Evolutionary conservation across 495 filamentous ascomycete species (phyloP).

Genomic region (Podospora appendiculata): DNA sequence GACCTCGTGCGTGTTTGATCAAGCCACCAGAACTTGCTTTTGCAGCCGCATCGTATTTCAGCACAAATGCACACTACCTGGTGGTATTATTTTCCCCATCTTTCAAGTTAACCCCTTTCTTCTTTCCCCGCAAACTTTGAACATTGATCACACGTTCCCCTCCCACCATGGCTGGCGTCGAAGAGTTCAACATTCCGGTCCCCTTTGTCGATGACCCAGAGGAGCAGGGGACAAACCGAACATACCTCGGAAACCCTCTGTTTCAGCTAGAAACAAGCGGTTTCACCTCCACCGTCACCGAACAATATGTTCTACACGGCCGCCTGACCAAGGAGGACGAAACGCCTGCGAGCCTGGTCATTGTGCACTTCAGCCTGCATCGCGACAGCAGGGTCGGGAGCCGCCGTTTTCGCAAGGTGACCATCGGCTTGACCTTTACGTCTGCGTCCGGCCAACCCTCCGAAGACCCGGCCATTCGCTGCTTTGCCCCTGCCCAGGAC

Average conservation of each 20-base stretch:
- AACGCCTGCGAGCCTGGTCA: background rate
- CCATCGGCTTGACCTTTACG: background rate
- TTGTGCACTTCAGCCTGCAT: slow-evolving; percentile 2
- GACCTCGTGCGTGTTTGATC: too few species aligned
- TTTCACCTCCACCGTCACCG: slow-evolving; percentile 1
- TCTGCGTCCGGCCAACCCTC: background rate
- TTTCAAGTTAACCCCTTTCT: too few species aligned
- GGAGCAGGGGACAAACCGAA: slow-evolving; percentile 1
- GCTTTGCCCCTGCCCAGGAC: slow-evolving; percentile 1
- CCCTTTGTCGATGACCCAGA: background rate
- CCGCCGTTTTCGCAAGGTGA: slow-evolving; percentile 1
- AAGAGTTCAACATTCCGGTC: background rate
- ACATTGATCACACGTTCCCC: background rate
- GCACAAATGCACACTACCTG: too few species aligned
- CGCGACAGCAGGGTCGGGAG: background rate
- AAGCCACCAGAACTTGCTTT: too few species aligned
- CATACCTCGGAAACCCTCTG: background rate
- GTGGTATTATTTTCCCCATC: too few species aligned
- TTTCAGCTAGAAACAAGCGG: background rate
- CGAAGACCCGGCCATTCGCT: slow-evolving; percentile 2
- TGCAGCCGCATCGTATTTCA: too few species aligned
- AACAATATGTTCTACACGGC: slow-evolving; percentile 1
- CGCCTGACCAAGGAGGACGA: background rate
- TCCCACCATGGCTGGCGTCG: background rate
- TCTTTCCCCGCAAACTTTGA: too few species aligned